Evolutionary conservation across 129 eudicot genomes (phyloP).

Genomic region (Tagetes erecta): DNA sequence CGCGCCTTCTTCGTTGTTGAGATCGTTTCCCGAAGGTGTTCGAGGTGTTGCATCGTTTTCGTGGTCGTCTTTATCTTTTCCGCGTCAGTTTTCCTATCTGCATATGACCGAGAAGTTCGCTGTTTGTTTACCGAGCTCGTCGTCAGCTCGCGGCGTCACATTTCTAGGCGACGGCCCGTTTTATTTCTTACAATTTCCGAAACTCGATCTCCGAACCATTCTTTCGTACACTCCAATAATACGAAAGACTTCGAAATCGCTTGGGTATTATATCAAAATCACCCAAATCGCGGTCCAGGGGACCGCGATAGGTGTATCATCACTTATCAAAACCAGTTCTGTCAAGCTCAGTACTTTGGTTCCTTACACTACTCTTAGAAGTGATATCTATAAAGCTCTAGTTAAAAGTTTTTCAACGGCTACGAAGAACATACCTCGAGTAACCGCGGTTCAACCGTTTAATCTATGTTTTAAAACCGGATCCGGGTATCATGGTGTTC

Average conservation of each 20-base stretch:
- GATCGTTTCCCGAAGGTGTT: too few relatives aligned
- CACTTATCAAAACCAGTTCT: too few relatives aligned
- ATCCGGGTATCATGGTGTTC: too few relatives aligned
- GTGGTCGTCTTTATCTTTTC: too few relatives aligned
- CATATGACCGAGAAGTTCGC: too few relatives aligned
- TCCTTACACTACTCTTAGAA: neutral
- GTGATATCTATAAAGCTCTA: neutral
- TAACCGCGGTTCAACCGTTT: too few relatives aligned
- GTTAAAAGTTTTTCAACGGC: neutral
- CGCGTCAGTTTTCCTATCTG: too few relatives aligned
- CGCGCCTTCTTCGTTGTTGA: too few relatives aligned
- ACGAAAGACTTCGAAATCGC: neutral
- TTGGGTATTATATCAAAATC: neutral
- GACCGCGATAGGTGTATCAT: neutral
- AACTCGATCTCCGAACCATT: slow-evolving; percentile 22
- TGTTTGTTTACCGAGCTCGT: too few relatives aligned
- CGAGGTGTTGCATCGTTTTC: too few relatives aligned
- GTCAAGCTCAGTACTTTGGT: neutral
- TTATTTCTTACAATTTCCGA: slow-evolving; percentile 22
- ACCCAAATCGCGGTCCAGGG: neutral
- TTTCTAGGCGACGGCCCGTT: slow-evolving; percentile 40
- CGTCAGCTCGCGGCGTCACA: neutral
- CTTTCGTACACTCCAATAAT: neutral
- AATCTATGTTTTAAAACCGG: too few relatives aligned
- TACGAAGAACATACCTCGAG: neutral